Evolutionary conservation across 139 green algal species (phyloP), one percentile per base, ranked within the genome.

Genomic region (Micromonas pusilla): DNA sequence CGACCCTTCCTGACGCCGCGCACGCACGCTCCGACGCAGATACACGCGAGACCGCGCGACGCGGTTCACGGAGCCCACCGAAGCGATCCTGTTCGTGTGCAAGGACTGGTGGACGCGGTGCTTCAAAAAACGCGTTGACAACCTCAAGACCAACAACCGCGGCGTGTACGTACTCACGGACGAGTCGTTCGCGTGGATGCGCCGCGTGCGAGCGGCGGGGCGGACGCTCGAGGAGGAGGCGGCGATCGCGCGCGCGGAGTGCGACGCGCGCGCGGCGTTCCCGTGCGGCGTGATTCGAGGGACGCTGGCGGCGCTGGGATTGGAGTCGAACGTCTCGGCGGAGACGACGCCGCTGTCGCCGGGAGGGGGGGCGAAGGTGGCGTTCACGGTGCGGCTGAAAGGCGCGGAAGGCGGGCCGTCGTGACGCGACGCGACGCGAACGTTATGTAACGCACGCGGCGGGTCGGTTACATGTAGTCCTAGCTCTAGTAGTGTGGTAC

Each of bases 121-220:
- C 9, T 60, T 65, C 53, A 52, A 25, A 1, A 78, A 78, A 52
- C 52, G 53, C 26, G 53, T 68, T 2, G 72, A 78, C 52, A 28
- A 37, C 26, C 53, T 78, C 6, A 45, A 52, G 53, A 78, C 72
- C 5, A 78, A 78, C 53, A 67, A 78, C 62, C 28, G 52, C 45
- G 72, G 72, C 26, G 33, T 45, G 52, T 78, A 62, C 33, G 72
- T 78, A 2, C 3, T 78, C 3, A 30, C 30, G 19, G 68, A 75
- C 38, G 38, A 63, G 1, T 21, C 37, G 9, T 75, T 75, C 68
- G 37, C 36, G 37, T 32, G 25, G 68, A 75, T 62, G 68, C 25
- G 25, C n/a, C 5, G 37, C 0, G 23, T 75, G 45, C 45, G 45
- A 57, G 9, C 45, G 45, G 9, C 16, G 9, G 45, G 45, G 45